phyloP scores from a whole-genome alignment of 2,329 filamentous ascomycete genomes.

The Cadophora sp. region DNA sequence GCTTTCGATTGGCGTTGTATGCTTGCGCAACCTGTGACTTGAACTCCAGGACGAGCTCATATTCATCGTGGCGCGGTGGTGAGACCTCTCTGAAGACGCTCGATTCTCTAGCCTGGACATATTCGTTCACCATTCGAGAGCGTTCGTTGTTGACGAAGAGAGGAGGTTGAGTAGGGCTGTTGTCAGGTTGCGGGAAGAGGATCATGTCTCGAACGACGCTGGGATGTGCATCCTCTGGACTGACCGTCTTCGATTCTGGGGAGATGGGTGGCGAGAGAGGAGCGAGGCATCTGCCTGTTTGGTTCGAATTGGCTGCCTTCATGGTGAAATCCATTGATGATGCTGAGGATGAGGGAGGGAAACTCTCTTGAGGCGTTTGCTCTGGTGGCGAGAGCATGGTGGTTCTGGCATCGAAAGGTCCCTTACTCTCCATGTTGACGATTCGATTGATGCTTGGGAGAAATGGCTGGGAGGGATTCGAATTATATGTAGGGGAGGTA shows the following conservation, averaged over 20 bases:
- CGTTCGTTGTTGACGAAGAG: conserved; percentile 57
- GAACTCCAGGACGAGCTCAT: conserved; percentile 60
- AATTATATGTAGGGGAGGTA: conserved; percentile 26
- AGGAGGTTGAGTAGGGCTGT: conserved; percentile 52
- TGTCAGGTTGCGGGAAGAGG: conserved; percentile 59
- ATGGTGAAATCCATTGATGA: conserved; percentile 38
- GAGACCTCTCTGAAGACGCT: conserved; percentile 50
- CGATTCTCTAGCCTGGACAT: conserved; percentile 40
- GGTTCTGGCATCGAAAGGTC: conserved; percentile 44
- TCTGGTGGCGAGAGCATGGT: conserved; percentile 70
- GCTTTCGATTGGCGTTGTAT: conserved; percentile 37
- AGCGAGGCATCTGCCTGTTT: conserved; percentile 46
- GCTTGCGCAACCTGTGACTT: conserved; percentile 55
- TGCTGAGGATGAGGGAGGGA: conserved; percentile 41
- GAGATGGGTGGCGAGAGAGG: conserved; percentile 66
- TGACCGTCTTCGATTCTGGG: conserved; percentile 48
- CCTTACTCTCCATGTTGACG: conserved; percentile 37
- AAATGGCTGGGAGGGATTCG: conserved; percentile 33
- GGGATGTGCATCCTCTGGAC: conserved; percentile 35
- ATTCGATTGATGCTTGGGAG: conserved; percentile 33
- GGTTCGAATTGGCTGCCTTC: conserved; percentile 43
- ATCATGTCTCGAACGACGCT: conserved; percentile 59
- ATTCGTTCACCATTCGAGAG: conserved; percentile 55
- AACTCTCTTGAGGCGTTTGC: conserved; percentile 58
- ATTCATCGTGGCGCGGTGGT: conserved; percentile 60